Conservation (phyloP, 805 yeast genomes). For the Candida xiaguanensis region DNA sequence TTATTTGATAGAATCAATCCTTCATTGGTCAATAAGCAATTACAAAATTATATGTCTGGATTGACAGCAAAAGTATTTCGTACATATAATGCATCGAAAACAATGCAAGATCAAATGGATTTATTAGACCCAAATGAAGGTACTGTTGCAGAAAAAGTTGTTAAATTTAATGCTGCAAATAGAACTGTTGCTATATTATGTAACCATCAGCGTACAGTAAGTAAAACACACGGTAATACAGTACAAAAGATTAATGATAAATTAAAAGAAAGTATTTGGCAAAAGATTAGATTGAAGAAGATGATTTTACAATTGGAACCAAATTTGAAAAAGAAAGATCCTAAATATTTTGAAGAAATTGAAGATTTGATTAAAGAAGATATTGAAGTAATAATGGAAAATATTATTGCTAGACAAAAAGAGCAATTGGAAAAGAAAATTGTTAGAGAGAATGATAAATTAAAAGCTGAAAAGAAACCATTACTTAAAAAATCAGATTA, state of each 20-base stretch:
- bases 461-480: conserved; percentile 53
- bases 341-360: conserved; percentile 62
- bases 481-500: conserved; percentile 52
- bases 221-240: conserved; percentile 77
- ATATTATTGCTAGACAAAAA: conserved; percentile 60
- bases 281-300: conserved; percentile 66
- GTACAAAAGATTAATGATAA: conserved; percentile 76
- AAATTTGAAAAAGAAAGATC: conserved; percentile 45
- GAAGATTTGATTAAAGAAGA: conserved; percentile 66
- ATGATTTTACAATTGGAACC: conserved; percentile 69
- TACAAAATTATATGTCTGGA: conserved; percentile 88
- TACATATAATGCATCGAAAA: conserved; percentile 93
- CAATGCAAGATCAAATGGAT: conserved; percentile 94
- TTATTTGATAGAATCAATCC: conserved; percentile 90
- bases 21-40: conserved; percentile 72
- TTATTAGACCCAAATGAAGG: conserved; percentile 75
- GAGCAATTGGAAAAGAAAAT: conserved; percentile 65
- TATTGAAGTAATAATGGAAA: conserved; percentile 52
- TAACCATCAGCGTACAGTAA: conserved; percentile 93
- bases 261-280: conserved; percentile 81
- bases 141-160: conserved; percentile 80
- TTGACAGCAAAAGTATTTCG: conserved; percentile 96
- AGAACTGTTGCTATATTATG: conserved; percentile 93
- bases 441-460: conserved; percentile 73
- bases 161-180: conserved; percentile 89